phyloP scores from a whole-genome alignment of 129 eudicot species.

The Kitagawia praeruptora region DNA sequence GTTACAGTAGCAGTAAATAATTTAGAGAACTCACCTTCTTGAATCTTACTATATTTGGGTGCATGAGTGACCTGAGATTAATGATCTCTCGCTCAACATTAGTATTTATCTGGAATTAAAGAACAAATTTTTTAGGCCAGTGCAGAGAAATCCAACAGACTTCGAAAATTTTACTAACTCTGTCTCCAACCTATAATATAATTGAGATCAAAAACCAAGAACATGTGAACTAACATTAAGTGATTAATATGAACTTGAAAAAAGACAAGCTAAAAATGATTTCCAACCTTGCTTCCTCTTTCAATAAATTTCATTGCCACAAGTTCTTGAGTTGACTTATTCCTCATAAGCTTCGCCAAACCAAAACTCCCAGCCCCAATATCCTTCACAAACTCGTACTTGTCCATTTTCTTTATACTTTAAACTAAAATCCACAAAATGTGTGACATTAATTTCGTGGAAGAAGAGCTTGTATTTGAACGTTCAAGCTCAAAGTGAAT shows the following conservation, averaged over 20 bases:
- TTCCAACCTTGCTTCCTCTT: conserved; percentile 7
- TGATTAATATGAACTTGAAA: background rate
- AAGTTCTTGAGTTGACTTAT: conserved; percentile 82
- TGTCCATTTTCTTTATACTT: conserved; percentile 41
- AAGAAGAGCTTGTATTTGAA: too few relatives aligned
- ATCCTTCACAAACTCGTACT: conserved; percentile 87
- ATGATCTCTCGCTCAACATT: conserved; percentile 86
- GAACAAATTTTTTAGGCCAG: background rate
- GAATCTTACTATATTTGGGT: conserved; percentile 14
- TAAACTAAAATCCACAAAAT: background rate
- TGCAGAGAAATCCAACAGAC: background rate
- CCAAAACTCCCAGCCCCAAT: conserved; percentile 93
- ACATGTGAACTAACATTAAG: too few relatives aligned
- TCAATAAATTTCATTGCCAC: conserved; percentile 93
- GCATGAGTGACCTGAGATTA: conserved; percentile 26
- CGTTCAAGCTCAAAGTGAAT: too few relatives aligned
- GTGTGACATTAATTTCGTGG: too few relatives aligned
- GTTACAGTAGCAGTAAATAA: background rate
- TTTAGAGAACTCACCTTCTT: conserved; percentile 40
- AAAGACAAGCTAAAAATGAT: background rate
- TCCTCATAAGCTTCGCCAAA: conserved; percentile 82
- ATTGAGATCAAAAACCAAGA: too few relatives aligned
- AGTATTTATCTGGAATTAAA: conserved; percentile 62
- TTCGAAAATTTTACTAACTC: conserved; percentile 20
- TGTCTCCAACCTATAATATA: conserved; percentile 30